Evolutionary conservation across 768 basidiomycete genomes (phyloP).

Genomic region (Phaffia australis): DNA sequence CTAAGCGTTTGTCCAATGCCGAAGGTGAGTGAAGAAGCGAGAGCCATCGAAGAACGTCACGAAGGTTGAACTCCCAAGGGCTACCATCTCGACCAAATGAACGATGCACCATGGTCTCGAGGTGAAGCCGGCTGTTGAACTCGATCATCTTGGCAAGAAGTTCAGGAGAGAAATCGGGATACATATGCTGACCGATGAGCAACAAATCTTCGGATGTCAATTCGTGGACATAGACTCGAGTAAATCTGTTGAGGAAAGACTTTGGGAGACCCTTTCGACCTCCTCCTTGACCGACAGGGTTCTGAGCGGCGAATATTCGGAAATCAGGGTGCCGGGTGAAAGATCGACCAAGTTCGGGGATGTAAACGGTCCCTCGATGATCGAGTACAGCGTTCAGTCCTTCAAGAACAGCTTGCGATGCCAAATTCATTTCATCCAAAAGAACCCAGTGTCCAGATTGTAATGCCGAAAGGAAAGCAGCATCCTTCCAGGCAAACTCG

Average conservation of each 20-base stretch:
- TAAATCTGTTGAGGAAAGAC: conserved; percentile 95
- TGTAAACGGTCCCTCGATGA: conserved; percentile 86
- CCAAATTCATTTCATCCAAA: conserved; percentile 56
- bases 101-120: conserved; percentile 53
- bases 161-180: conserved; percentile 50
- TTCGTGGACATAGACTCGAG: conserved; percentile 89
- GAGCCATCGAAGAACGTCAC: conserved; percentile 31
- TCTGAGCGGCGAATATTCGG: conserved; percentile 94
- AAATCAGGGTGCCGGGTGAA: conserved; percentile 86
- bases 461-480: conserved; percentile 83
- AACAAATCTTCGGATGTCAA: conserved; percentile 65
- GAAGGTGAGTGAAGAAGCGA: conserved; percentile 34
- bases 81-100: conserved; percentile 78
- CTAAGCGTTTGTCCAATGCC: conserved; percentile 16
- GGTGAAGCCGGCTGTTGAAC: conserved; percentile 63
- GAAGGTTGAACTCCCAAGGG: conserved; percentile 38
- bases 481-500: conserved; percentile 95
- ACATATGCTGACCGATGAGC: conserved; percentile 63
- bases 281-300: conserved; percentile 89
- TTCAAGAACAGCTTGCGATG: conserved; percentile 62
- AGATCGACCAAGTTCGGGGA: conserved; percentile 84
- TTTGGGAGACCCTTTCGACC: conserved; percentile 94
- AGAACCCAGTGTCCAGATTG: conserved; percentile 97
- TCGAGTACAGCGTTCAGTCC: conserved; percentile 93
- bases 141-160: conserved; percentile 63